Evolutionary conservation across 768 basidiomycete species (phyloP).

Genomic region (Gloeostereum incarnatum): DNA sequence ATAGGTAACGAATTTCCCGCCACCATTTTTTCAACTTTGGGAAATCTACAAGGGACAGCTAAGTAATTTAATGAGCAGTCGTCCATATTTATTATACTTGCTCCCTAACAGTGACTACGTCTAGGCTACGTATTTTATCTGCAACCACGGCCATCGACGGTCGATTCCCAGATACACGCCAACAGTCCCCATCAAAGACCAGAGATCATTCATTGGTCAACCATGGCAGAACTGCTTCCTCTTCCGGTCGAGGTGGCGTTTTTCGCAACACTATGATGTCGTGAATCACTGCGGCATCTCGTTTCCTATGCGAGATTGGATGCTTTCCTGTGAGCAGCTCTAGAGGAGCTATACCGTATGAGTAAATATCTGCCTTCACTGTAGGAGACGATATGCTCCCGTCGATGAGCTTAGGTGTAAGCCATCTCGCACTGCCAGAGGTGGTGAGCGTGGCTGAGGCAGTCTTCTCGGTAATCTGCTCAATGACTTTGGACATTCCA

Average conservation of each 20-base stretch:
- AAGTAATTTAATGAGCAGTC: background rate
- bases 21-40: too few relatives aligned
- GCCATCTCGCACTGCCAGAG: constrained; percentile 46
- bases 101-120: background rate
- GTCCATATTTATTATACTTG: background rate
- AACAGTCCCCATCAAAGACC: constrained; percentile 40
- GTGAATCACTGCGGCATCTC: constrained; percentile 41
- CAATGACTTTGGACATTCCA: constrained; percentile 53
- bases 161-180: constrained; percentile 22
- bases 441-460: constrained; percentile 37
- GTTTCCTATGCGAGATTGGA: constrained; percentile 40
- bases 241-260: constrained; percentile 33
- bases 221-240: constrained; percentile 14
- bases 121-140: constrained; percentile 13
- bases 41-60: too few relatives aligned
- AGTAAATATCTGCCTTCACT: constrained; percentile 43
- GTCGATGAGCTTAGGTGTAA: constrained; percentile 49
- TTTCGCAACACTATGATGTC: constrained; percentile 27
- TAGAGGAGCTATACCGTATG: constrained; percentile 51
- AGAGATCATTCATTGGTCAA: constrained; percentile 39
- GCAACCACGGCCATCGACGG: constrained; percentile 32
- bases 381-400: constrained; percentile 32
- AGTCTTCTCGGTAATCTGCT: constrained; percentile 42
- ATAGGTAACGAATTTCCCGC: too few relatives aligned
- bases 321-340: constrained; percentile 45